Conservation (phyloP, 2,329 filamentous ascomycete genomes). For the Stemphylium vesicarium region DNA sequence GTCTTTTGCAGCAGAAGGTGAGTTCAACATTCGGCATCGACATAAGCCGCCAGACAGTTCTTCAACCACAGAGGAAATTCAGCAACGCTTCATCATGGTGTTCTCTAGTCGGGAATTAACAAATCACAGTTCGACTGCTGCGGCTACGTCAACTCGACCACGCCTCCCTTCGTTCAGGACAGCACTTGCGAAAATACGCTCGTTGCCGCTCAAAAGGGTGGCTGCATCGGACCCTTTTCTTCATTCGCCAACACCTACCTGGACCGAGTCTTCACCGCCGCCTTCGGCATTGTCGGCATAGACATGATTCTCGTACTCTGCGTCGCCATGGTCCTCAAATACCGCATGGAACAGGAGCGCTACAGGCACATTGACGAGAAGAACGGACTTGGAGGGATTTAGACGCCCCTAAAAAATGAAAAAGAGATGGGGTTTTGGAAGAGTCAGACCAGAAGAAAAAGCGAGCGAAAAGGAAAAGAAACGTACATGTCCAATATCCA, state of each 20-base stretch:
- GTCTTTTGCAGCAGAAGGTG: conserved; percentile 73
- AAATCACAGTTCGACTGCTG: conserved; percentile 74
- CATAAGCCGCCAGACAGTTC: conserved; percentile 1
- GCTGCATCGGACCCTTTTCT: conserved; percentile 72
- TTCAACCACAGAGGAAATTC: too few relatives aligned
- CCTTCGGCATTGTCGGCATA: conserved; percentile 78
- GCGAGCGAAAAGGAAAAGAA: not conserved
- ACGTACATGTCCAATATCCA: conserved; percentile 21
- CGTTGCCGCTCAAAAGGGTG: conserved; percentile 71
- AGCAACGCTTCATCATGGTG: not conserved
- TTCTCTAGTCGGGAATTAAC: conserved; percentile 25
- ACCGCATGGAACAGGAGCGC: conserved; percentile 78
- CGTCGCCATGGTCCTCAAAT: conserved; percentile 78
- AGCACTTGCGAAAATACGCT: conserved; percentile 71
- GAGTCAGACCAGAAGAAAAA: conserved; percentile 10
- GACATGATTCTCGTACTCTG: conserved; percentile 72
- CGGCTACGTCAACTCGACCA: conserved; percentile 75
- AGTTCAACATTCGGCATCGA: conserved; percentile 31
- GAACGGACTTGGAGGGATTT: conserved; percentile 50
- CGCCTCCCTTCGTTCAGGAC: conserved; percentile 75
- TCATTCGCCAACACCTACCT: conserved; percentile 73
- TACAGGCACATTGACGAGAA: conserved; percentile 86
- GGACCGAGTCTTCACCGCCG: conserved; percentile 77
- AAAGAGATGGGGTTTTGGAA: conserved; percentile 25
- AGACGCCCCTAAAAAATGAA: conserved; percentile 6